phyloP scores from a whole-genome alignment of 164 flowering plant genomes.

The Malania oleifera region DNA sequence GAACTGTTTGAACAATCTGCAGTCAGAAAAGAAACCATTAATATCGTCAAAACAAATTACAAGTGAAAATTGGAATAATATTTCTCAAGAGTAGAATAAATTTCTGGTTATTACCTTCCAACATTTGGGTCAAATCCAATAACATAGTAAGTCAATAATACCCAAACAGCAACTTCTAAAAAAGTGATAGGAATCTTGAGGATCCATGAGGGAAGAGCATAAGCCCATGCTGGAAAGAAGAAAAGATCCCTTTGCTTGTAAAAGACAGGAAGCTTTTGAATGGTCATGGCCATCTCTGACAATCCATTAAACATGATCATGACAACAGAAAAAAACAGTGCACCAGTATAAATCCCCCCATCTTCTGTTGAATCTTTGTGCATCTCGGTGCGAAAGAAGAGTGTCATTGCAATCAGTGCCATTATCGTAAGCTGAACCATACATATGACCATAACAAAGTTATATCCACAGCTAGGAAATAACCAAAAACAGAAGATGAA shows the following conservation, averaged over 20 bases:
- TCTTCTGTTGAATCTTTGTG: conserved; percentile 20
- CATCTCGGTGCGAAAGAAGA: conserved; percentile 51
- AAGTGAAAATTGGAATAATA: too few relatives aligned
- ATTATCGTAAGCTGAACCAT: conserved; percentile 30
- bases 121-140: conserved; percentile 52
- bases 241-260: conserved; percentile 52
- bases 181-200: conserved; percentile 51
- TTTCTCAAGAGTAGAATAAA: not conserved
- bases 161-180: conserved; percentile 46
- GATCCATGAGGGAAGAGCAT: conserved; percentile 31
- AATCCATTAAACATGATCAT: conserved; percentile 45
- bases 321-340: conserved; percentile 38
- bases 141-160: conserved; percentile 44
- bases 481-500: not conserved
- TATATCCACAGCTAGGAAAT: not conserved
- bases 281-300: conserved; percentile 44
- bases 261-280: conserved; percentile 49
- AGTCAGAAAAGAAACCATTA: not conserved
- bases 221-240: conserved; percentile 46
- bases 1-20: conserved; percentile 52
- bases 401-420: conserved; percentile 36
- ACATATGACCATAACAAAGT: not conserved
- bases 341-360: conserved; percentile 42
- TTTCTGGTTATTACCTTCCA: conserved; percentile 27
- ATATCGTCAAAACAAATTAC: not conserved